Base-by-base conservation (phyloP, 768 basidiomycete species). In the Lentinus tigrinus region DNA sequence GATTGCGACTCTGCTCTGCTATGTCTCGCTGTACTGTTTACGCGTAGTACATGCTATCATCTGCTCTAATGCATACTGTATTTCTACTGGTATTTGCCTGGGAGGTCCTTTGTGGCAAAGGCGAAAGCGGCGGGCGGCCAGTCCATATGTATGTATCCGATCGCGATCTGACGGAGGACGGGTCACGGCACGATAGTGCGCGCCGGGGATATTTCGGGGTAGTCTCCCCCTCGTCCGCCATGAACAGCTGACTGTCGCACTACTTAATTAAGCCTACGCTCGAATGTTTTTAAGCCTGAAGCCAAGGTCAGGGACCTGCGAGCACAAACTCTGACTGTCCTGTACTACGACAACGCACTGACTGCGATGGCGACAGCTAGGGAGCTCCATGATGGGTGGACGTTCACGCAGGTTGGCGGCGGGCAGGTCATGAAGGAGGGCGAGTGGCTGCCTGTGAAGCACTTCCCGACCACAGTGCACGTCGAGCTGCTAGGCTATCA, bases 381-480 rank as follows among this genome's bases (percentile, higher is more conserved):
- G 49, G 52, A 69, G 4, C 69, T 83, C 26, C 56, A 73, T 48
- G 64, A 71, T 8, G 74, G 81, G 39, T 93, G 91, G 91, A 71
- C 70, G 42, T 91, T 92, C 66, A 84, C 82, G 8, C 88, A 87
- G 67, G 69, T 87, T 34, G 83, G 81, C 23, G 87, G 85, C 14
- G 84, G 83, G 26, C 73, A 78, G 82, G 82, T 21, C 82, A 82
- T 69, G 23, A 77, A 79, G 54, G 74, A 81, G 26, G 84, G 77
- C 40, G 88, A 91, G 77, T 92, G 89, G 89, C 63, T 89, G 31
- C 56, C 75, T 5, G 79, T 79, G 26, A 81, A 84, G 24, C 72
- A 78, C 55, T 85, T 95, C 64, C 94, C 95, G 13, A 95, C 94
- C 0, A 87, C 85, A 0, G 87, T 94, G 13, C 94, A 97, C 63